A percentile compares a stretch with the other conserved stretches of the same genome.
Evolutionary conservation across 2,329 filamentous ascomycete genomes (phyloP).

Genomic region (Macrophomina pseudophaseolina): DNA sequence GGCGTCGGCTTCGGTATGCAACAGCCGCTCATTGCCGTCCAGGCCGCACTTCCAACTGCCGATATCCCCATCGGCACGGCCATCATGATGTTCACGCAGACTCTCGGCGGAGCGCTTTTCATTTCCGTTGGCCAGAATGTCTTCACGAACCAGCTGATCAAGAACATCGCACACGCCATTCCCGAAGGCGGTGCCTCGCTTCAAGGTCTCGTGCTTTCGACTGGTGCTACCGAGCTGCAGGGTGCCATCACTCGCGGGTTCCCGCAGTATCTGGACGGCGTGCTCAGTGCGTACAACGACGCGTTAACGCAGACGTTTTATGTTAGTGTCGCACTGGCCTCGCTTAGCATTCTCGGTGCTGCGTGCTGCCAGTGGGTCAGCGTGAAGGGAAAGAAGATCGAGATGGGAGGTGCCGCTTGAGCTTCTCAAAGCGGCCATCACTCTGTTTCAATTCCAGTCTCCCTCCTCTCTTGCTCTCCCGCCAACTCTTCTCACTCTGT

Average conservation of each 20-base stretch:
- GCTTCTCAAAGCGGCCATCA: not conserved
- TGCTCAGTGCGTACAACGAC: slow-evolving; percentile 68
- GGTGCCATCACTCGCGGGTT: slow-evolving; percentile 50
- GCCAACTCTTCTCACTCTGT: no score
- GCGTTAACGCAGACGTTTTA: slow-evolving; percentile 65
- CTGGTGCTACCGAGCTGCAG: slow-evolving; percentile 65
- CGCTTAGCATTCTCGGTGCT: slow-evolving; percentile 60
- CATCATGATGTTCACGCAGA: slow-evolving; percentile 55
- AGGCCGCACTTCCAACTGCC: slow-evolving; percentile 48
- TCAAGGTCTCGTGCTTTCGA: slow-evolving; percentile 45
- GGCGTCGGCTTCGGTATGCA: slow-evolving; percentile 57
- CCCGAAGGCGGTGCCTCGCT: slow-evolving; percentile 31
- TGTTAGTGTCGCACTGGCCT: slow-evolving; percentile 61
- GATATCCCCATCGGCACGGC: slow-evolving; percentile 56
- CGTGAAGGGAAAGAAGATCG: slow-evolving; percentile 62
- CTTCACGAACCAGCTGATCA: slow-evolving; percentile 55
- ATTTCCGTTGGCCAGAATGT: slow-evolving; percentile 57
- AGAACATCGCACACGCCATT: slow-evolving; percentile 51
- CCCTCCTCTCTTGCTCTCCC: not conserved
- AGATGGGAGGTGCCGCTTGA: slow-evolving; percentile 24
- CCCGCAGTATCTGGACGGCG: slow-evolving; percentile 54
- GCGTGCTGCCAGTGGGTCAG: slow-evolving; percentile 67
- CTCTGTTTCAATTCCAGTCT: not conserved
- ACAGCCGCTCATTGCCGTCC: slow-evolving; percentile 53
- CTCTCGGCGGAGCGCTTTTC: slow-evolving; percentile 55